Evolutionary conservation across 139 green algal genomes (phyloP), one percentile per base, ranked within the genome.

Genomic region (Asterochloris sp.): DNA sequence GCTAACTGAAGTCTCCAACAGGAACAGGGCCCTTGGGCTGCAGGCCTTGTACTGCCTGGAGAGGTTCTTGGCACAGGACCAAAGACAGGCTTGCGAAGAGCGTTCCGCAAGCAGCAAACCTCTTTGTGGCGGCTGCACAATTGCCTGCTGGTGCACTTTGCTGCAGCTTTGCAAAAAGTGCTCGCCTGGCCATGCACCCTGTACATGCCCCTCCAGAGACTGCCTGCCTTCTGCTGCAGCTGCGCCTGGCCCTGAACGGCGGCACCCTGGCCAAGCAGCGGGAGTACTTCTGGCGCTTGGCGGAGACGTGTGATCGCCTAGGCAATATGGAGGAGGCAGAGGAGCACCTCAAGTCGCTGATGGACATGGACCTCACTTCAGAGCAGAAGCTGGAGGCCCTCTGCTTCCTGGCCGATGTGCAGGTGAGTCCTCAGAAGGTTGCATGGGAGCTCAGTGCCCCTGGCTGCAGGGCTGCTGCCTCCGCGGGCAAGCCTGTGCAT

Each of bases 321-420:
- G 85, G 85, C 11, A 29, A 81, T 19, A 74, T 83, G 60, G 47
- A 78, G 21, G 28, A 67, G 17, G 81, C 81, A 24, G 81, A 83
- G 78, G 64, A 68, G 11, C 69, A 82, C 60, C 85, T 88, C n/a
- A 75, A 79, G n/a, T 73, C 73, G 15, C 78, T 88, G 63, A 81
- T 83, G 15, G 76, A 73, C 27, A 69, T 78, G 77, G 69, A 80
- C 16, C 76, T 88, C 10, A 80, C 73, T 21, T 60, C 68, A 26
- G 81, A 82, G 63, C 71, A 88, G 66, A 69, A 81, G 23, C 78
- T 88, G 77, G 85, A 88, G 16, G 82, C 85, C 16, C 81, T 88
- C 13, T 84, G 80, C 78, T 85, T 83, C 75, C 77, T 88, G 54
- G 85, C 85, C 23, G 85, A 88, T 62, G 73, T 88, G 19, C 85